Evolutionary conservation across 257 asterid genomes (phyloP).

Genomic region (Mitragyna speciosa): DNA sequence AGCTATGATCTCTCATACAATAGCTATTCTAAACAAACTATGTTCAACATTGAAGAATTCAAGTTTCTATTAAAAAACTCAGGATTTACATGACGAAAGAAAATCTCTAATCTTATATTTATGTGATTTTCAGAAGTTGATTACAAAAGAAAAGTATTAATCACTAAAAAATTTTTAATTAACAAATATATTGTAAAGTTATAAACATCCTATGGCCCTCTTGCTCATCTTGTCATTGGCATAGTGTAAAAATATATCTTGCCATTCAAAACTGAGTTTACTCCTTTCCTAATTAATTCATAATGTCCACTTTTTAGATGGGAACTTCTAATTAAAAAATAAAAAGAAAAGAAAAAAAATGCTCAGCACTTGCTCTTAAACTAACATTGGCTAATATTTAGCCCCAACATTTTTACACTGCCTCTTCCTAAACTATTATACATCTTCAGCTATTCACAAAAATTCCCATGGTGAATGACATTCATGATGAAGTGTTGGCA

Average conservation of each 20-base stretch:
- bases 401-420: background rate
- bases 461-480: background rate
- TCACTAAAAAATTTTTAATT: background rate
- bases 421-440: background rate
- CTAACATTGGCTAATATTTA: too few species aligned
- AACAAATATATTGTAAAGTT: background rate
- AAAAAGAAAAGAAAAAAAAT: too few species aligned
- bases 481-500: background rate
- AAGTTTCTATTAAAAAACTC: background rate
- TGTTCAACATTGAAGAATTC: background rate
- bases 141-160: background rate
- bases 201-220: background rate
- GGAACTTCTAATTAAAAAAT: too few species aligned
- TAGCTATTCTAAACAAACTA: background rate
- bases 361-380: too few species aligned
- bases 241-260: background rate
- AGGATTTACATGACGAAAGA: background rate
- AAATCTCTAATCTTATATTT: too few species aligned
- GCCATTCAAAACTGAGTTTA: background rate
- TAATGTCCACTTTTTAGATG: background rate
- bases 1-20: background rate
- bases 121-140: background rate
- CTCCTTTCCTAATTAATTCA: background rate
- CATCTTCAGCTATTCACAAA: background rate
- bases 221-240: background rate